A percentile compares a stretch with the other conserved stretches of the same genome.
phyloP scores from a whole-genome alignment of 768 basidiomycete genomes.

The Lentinula detonsa region DNA sequence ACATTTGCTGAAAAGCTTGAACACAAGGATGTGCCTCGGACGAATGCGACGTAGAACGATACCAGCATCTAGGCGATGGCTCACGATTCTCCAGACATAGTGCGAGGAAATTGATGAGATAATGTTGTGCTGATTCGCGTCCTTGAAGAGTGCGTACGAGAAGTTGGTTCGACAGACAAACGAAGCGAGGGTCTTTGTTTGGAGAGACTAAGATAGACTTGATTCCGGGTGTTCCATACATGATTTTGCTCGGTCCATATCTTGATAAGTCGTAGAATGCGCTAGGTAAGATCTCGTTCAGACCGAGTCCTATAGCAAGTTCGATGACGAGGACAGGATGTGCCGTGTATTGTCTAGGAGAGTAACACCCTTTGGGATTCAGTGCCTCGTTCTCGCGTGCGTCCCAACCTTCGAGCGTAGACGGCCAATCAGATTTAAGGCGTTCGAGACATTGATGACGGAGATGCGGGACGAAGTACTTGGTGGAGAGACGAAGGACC shows the following conservation, averaged over 20 bases:
- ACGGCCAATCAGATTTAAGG: conserved; percentile 61
- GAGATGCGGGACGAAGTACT: conserved; percentile 70
- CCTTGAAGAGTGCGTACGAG: conserved; percentile 48
- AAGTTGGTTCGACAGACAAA: conserved; percentile 14
- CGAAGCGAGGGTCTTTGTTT: background rate
- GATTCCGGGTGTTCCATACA: conserved; percentile 37
- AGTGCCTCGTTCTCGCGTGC: conserved; percentile 51
- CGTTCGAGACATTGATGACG: conserved; percentile 54
- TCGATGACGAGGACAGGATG: conserved; percentile 70
- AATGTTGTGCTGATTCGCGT: conserved; percentile 59
- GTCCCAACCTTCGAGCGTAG: conserved; percentile 66
- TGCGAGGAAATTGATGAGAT: conserved; percentile 55
- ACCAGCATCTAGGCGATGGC: conserved; percentile 25
- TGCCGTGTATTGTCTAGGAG: conserved; percentile 50
- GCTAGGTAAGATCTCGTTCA: conserved; percentile 54
- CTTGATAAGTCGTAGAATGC: conserved; percentile 73
- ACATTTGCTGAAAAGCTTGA: conserved; percentile 73
- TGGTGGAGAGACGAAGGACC: conserved; percentile 66
- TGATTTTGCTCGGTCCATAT: conserved; percentile 66
- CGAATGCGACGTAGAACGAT: conserved; percentile 13
- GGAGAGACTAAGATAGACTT: background rate
- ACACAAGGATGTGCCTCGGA: conserved; percentile 33
- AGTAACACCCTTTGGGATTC: conserved; percentile 44
- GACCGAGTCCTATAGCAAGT: conserved; percentile 58
- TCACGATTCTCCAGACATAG: conserved; percentile 43